Evolutionary conservation across 768 basidiomycete genomes (phyloP), one percentile per base, ranked within the genome.

Genomic region (Tricholoma matsutake): DNA sequence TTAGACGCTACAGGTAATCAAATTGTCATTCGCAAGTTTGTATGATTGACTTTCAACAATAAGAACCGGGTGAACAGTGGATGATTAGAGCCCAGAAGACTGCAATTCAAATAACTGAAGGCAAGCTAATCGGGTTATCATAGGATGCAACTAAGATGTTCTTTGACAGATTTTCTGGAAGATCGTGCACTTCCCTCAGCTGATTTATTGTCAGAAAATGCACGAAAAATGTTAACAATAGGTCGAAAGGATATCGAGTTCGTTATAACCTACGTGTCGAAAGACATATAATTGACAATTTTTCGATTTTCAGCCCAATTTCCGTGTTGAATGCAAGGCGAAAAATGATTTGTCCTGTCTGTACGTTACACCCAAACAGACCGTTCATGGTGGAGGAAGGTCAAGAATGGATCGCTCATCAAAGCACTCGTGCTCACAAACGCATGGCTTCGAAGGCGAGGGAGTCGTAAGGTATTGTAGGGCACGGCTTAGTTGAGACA

Each of bases 351-450:
- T 94, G 92, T 69, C 67, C 79, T 2, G 70, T 80, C 9, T 94
- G 92, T 66, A 92, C 91, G 8, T 58, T 69, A 3, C 76, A 90
- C 58, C 66, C 77, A 2, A 72, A 79, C 20, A 77, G 79, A 25
- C 92, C 92, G 13, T 82, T 90, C 78, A 83, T 94, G 73, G 82
- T 91, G 13, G 81, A 83, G 62, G 78, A 80, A 67, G 79, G 77
- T 11, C 57, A 64, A 29, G 76, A 80, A 63, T 88, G 89, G 86
- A 75, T 79, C 1, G 72, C 71, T 1, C 92, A 94, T 69, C 71
- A 76, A 34, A 73, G 73, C n/a, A 85, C 84, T 6, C 82, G 83
- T 16, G 52, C 71, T 9, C 91, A 92, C 69, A 79, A 78, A 64
- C 75, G 79, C n/a, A 71, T 82, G 41, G 74, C 75, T 13, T 71